phyloP scores from a whole-genome alignment of 148 eudicot species.

The Agrostemma githago region DNA sequence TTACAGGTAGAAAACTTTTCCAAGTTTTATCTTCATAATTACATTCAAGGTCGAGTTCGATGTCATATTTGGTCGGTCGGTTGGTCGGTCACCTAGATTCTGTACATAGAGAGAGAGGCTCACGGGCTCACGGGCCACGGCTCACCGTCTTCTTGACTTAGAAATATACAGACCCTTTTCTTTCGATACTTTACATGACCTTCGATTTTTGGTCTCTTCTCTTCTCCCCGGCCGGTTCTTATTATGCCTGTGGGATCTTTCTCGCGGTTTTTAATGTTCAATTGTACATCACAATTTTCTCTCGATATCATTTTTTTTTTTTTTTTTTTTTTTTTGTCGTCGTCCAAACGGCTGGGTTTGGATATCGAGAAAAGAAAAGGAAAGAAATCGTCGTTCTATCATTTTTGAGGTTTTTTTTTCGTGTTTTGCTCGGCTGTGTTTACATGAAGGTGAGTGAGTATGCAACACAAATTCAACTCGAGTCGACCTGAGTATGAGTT shows the following conservation, averaged over 20 bases:
- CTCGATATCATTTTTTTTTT: neutral
- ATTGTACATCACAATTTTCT: conserved; percentile 5
- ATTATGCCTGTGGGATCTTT: conserved; percentile 6
- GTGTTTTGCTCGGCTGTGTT: too few species aligned
- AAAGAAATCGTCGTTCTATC: too few species aligned
- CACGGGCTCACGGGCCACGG: neutral
- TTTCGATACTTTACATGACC: neutral
- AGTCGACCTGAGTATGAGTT: too few species aligned
- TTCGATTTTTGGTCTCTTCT: conserved; percentile 4
- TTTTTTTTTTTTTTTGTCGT: too few species aligned
- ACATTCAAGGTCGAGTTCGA: conserved; percentile 8
- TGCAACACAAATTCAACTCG: too few species aligned
- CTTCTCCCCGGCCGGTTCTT: conserved; percentile 1
- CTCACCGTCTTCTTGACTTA: conserved; percentile 12
- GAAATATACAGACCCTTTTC: conserved; percentile 10
- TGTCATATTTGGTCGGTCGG: conserved; percentile 3
- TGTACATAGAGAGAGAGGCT: conserved; percentile 24
- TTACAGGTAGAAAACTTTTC: conserved; percentile 6
- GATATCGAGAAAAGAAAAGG: neutral
- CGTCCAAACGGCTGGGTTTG: neutral
- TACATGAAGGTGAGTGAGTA: too few species aligned
- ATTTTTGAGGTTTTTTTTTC: too few species aligned
- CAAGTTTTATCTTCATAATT: neutral
- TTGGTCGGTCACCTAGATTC: neutral
- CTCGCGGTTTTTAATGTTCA: conserved; percentile 20